Evolutionary conservation across 1,139 yeast species (phyloP).

Genomic region (Sporopachydermia cereana): DNA sequence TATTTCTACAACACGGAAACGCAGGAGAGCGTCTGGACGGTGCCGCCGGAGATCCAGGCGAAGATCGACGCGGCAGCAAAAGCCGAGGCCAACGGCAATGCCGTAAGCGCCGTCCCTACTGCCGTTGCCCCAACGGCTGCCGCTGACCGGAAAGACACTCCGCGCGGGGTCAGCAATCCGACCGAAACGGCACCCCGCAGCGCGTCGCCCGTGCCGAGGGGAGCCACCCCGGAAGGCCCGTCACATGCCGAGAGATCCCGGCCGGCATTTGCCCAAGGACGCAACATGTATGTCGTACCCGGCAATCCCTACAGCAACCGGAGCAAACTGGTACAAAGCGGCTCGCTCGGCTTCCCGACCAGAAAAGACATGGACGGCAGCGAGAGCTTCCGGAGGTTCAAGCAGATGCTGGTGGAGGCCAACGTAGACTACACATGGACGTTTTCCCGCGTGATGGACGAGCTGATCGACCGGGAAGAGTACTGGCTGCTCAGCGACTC

Average conservation of each 20-base stretch:
- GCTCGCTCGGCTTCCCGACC: background rate
- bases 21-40: constrained; percentile 70
- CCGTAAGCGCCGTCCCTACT: constrained; percentile 1
- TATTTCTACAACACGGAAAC: constrained; percentile 65
- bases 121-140: constrained; percentile 8
- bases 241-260: background rate
- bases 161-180: background rate
- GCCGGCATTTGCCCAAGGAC: background rate
- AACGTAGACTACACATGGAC: constrained; percentile 68
- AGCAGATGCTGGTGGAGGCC: constrained; percentile 38
- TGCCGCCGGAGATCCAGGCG: constrained; percentile 36
- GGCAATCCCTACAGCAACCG: background rate
- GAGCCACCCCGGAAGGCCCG: background rate
- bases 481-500: constrained; percentile 67
- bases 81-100: constrained; percentile 6
- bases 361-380: constrained; percentile 6
- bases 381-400: constrained; percentile 27
- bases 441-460: constrained; percentile 55
- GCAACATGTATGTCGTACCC: background rate
- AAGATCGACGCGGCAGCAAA: constrained; percentile 12
- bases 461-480: constrained; percentile 42
- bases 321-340: background rate
- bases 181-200: background rate
- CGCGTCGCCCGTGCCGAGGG: background rate
- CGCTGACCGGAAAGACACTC: too few species aligned